Evolutionary conservation across 1,139 yeast species (phyloP).

Genomic region (Yamadazyma buinensis): DNA sequence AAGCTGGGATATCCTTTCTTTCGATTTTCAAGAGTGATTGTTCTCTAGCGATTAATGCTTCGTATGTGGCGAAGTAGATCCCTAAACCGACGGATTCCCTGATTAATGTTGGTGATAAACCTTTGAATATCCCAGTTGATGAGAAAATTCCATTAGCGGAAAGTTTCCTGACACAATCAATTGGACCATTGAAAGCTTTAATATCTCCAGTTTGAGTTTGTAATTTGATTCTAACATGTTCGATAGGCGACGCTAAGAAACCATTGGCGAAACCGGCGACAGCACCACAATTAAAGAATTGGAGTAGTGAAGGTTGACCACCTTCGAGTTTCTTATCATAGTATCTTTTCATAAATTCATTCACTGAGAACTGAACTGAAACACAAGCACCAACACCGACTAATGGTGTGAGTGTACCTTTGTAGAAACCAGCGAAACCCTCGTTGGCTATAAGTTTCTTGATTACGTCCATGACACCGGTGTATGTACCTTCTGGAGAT

Average conservation of each 20-base stretch:
- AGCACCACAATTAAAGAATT: constrained; percentile 77
- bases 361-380: constrained; percentile 77
- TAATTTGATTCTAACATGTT: constrained; percentile 84
- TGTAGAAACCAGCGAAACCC: constrained; percentile 79
- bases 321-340: constrained; percentile 45
- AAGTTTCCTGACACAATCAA: constrained; percentile 68
- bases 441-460: constrained; percentile 66
- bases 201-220: constrained; percentile 70
- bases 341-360: constrained; percentile 86
- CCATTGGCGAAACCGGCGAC: constrained; percentile 91
- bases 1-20: constrained; percentile 54
- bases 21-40: constrained; percentile 30
- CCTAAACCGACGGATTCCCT: constrained; percentile 91
- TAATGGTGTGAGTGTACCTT: constrained; percentile 82
- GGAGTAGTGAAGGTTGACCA: constrained; percentile 41
- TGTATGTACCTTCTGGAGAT: constrained; percentile 72
- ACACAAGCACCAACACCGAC: constrained; percentile 94
- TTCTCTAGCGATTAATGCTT: constrained; percentile 72
- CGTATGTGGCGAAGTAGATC: constrained; percentile 82
- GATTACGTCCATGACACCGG: constrained; percentile 74
- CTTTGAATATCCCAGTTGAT: constrained; percentile 63
- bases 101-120: constrained; percentile 71
- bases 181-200: constrained; percentile 63
- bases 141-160: constrained; percentile 40
- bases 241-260: constrained; percentile 85